A percentile compares a stretch with the other conserved stretches of the same genome.
These are phyloP conservation scores for Magnaporthales sp. DNA, from an alignment of 2,329 filamentous ascomycete species.

Conservation along the genomic window DNA sequence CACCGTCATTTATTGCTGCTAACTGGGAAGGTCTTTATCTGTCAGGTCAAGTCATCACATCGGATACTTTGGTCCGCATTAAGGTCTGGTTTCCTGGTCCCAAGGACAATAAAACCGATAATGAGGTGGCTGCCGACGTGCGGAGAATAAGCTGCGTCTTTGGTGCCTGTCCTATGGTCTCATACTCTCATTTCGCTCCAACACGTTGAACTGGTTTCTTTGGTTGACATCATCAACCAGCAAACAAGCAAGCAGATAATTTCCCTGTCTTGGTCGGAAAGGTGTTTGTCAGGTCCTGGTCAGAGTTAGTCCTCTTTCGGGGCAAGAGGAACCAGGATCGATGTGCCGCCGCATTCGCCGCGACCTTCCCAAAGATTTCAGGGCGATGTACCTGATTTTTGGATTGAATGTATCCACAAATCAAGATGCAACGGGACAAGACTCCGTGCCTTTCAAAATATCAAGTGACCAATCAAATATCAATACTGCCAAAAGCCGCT, in stretches of 20 bases:
- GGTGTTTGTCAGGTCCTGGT: too few species aligned
- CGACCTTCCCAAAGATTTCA: too few species aligned
- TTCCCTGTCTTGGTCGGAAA: too few species aligned
- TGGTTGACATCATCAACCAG: too few species aligned
- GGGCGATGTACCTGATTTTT: not conserved
- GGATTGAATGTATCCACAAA: not conserved
- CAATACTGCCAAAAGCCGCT: not conserved
- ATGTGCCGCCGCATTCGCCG: not conserved
- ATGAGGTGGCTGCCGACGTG: not conserved
- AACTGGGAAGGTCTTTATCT: too few species aligned
- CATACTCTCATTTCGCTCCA: too few species aligned
- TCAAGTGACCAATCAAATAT: not conserved
- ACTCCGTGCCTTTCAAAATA: not conserved
- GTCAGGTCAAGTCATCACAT: too few species aligned
- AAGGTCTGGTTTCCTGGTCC: too few species aligned
- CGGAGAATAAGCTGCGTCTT: not conserved
- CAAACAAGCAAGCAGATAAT: too few species aligned
- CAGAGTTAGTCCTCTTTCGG: not conserved
- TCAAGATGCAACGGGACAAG: not conserved
- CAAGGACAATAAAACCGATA: not conserved
- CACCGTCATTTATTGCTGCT: not conserved
- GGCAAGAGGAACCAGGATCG: not conserved
- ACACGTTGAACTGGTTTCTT: too few species aligned
- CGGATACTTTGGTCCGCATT: too few species aligned
- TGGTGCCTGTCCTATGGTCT: not conserved